These are phyloP conservation scores for Plasmodium falciparum DNA, from an alignment of 169 alveolate species.

Conservation along the genomic window DNA sequence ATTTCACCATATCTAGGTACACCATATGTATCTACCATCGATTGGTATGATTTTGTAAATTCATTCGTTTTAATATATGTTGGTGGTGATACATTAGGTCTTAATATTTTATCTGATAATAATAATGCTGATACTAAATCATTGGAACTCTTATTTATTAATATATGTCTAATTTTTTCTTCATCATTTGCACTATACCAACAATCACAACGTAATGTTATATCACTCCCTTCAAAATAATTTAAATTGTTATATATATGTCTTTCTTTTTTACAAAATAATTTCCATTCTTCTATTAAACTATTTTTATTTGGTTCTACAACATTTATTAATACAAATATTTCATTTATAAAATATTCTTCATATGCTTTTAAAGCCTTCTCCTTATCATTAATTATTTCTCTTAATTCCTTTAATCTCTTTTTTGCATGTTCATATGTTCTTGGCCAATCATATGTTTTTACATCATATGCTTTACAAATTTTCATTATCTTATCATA, in stretches of 20 bases:
- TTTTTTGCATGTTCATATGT: conserved; percentile 81
- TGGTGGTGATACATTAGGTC: conserved; percentile 92
- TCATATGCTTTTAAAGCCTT: conserved; percentile 93
- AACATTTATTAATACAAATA: conserved; percentile 88
- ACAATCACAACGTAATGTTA: conserved; percentile 95
- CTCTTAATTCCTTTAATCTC: conserved; percentile 85
- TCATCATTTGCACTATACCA: conserved; percentile 96
- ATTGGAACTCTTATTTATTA: conserved; percentile 85
- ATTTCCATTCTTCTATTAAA: conserved; percentile 94
- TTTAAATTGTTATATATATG: conserved; percentile 93
- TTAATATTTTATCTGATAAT: conserved; percentile 84
- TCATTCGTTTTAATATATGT: conserved; percentile 95
- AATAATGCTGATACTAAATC: conserved; percentile 89
- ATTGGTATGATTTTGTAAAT: conserved; percentile 94
- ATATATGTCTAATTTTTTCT: conserved; percentile 89
- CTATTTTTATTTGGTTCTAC: conserved; percentile 91
- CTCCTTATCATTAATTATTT: conserved; percentile 89
- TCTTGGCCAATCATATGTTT: conserved; percentile 90
- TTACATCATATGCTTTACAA: conserved; percentile 93
- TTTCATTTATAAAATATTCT: conserved; percentile 89
- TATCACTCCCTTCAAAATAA: conserved; percentile 93
- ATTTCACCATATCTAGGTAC: conserved; percentile 98
- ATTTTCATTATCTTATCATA: conserved; percentile 92
- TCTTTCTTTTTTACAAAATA: conserved; percentile 96
- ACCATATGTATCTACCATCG: conserved; percentile 99